Conservation (phyloP, 2,329 filamentous ascomycete genomes). For the Leptographium wingfieldii region DNA sequence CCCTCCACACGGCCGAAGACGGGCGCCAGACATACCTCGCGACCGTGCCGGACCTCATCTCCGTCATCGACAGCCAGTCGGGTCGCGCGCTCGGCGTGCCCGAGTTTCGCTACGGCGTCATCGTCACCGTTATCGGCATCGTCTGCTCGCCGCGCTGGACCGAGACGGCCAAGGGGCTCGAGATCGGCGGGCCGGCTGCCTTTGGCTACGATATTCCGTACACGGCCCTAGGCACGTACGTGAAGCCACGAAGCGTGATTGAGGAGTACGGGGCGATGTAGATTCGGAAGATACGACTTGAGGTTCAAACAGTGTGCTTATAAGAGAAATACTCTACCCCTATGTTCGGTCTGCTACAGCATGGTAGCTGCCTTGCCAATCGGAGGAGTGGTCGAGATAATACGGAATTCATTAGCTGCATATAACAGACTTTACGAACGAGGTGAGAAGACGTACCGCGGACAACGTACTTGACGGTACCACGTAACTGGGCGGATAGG, state of each 20-base stretch:
- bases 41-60: slow-evolving; percentile 31
- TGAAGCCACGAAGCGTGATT: slow-evolving; percentile 40
- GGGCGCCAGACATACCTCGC: slow-evolving; percentile 25
- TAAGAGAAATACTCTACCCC: no score
- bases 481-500: no score
- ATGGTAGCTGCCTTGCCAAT: no score
- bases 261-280: slow-evolving; percentile 25
- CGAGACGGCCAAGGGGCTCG: slow-evolving; percentile 30
- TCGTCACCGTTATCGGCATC: slow-evolving; percentile 39
- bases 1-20: slow-evolving; percentile 6
- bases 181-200: slow-evolving; percentile 29
- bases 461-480: no score
- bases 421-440: no score
- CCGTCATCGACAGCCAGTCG: slow-evolving; percentile 32
- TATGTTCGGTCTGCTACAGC: no score
- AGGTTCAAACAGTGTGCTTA: no score
- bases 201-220: slow-evolving; percentile 31
- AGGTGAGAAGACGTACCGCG: no score
- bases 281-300: background rate
- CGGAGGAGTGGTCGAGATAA: no score
- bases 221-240: slow-evolving; percentile 35
- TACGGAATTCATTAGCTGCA: no score
- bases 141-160: slow-evolving; percentile 42
- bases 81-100: slow-evolving; percentile 37
- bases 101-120: slow-evolving; percentile 39